phyloP scores from a whole-genome alignment of 345 rosid species.

The Hibiscus tridactylites region DNA sequence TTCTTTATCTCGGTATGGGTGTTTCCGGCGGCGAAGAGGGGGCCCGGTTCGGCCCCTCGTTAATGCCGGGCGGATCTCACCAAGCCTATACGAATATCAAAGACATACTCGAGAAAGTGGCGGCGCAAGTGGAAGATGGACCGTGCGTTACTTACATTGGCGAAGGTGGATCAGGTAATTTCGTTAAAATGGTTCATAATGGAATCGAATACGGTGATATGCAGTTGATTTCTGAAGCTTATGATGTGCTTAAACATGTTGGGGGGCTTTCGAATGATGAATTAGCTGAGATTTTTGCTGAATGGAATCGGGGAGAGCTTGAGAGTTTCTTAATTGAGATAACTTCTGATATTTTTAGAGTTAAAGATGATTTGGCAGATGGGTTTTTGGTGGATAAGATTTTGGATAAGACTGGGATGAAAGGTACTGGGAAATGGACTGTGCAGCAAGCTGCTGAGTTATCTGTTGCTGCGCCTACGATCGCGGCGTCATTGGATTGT shows the following conservation, averaged over 20 bases:
- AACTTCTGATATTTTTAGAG: constrained; percentile 74
- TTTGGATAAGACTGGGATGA: constrained; percentile 95
- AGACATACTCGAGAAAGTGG: constrained; percentile 63
- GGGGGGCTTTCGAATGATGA: constrained; percentile 67
- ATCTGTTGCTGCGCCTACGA: constrained; percentile 92
- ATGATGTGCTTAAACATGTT: constrained; percentile 84
- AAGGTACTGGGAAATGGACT: constrained; percentile 98
- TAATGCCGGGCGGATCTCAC: constrained; percentile 91
- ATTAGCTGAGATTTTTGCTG: constrained; percentile 60
- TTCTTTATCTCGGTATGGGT: constrained; percentile 88
- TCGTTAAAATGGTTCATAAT: constrained; percentile 97
- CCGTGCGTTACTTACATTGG: constrained; percentile 95
- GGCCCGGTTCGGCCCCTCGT: constrained; percentile 80
- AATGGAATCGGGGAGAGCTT: constrained; percentile 82
- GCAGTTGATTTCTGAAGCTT: constrained; percentile 93
- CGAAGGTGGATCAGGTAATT: constrained; percentile 95
- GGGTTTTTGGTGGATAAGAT: constrained; percentile 85
- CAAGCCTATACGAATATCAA: constrained; percentile 65
- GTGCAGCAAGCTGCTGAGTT: constrained; percentile 98
- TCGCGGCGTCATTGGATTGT: constrained; percentile 89
- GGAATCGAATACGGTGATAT: constrained; percentile 97
- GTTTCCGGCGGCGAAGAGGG: constrained; percentile 98
- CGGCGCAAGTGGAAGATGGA: constrained; percentile 97
- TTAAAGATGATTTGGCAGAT: constrained; percentile 57
- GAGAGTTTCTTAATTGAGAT: constrained; percentile 92